Evolutionary conservation across 495 filamentous ascomycete genomes (phyloP), one percentile per base, ranked within the genome.

Genomic region (Aspergillus wentii): DNA sequence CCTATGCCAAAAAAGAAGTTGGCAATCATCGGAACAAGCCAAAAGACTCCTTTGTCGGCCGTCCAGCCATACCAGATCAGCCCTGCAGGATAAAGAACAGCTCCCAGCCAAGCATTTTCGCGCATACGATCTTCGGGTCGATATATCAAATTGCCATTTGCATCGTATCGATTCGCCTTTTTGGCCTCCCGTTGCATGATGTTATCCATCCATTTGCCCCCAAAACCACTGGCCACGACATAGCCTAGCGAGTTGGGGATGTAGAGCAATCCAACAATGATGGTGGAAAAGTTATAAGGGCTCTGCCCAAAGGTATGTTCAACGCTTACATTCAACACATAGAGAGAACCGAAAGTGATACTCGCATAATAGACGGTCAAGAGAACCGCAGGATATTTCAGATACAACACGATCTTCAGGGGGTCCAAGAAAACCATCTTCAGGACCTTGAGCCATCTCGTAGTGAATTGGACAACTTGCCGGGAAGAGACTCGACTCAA

Each of bases 1-100:
- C 88, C 88, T 28, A 88, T 54, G 11, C 91, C 91, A 54, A 95
- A 95, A 57, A 85, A 85, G 61, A 94, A 90, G 40, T 88, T 92
- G 4, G 85, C 84, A 20, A 92, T 76, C 64, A 83, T 72, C 56
- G 83, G 62, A 57, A 71, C 71, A 66, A 72, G 23, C 85, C 85
- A 66, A 50, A 64, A 69, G 1, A 80, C 68, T 0, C 77, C 77
- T 27, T 68, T 66, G 16, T 79, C 55, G 0, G 62, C 79, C 1
- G 68, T 66, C 82, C 82, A 86, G 4, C 82, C 82, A 48, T 86
- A 86, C 66, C 75, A 78, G 13, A 86, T 65, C 37, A 86, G 54
- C 3, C 71, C 78, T 1, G 61, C 64, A 0, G 91, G 89, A 48
- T 86, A 94, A 23, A 94, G 38, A 9, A 83, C 59, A 1, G 82